These are phyloP conservation scores for Venustampulla echinocandica DNA, from an alignment of 495 filamentous ascomycete species.

Conservation along the genomic window DNA sequence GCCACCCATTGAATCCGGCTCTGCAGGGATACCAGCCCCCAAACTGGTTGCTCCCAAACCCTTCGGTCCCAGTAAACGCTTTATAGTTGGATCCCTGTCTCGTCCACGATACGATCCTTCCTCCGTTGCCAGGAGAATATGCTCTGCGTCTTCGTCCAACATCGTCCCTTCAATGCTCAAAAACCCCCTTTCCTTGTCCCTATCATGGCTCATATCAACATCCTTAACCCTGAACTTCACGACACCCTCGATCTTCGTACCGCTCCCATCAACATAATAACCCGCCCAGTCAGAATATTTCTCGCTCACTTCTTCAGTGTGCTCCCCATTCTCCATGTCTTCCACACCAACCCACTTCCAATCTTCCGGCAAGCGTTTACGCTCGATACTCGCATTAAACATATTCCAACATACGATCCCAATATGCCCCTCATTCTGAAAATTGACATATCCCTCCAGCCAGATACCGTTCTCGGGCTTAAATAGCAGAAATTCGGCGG, in stretches of 20 bases:
- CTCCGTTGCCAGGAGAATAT: conserved; percentile 15
- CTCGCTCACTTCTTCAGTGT: conserved; percentile 18
- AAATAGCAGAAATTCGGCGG: conserved; percentile 64
- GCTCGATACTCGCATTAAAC: conserved; percentile 64
- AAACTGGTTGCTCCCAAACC: conserved; percentile 22
- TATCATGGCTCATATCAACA: conserved; percentile 50
- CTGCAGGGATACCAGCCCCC: conserved; percentile 16
- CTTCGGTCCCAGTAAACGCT: conserved; percentile 15
- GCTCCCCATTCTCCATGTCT: conserved; percentile 11
- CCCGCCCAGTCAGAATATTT: conserved; percentile 24
- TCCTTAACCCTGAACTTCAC: conserved; percentile 55
- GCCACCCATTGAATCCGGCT: conserved; percentile 11
- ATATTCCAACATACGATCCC: conserved; percentile 65
- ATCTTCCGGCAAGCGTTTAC: conserved; percentile 51
- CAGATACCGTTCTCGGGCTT: conserved; percentile 47
- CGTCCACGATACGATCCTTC: too few species aligned
- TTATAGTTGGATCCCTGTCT: too few species aligned
- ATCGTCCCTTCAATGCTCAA: conserved; percentile 65
- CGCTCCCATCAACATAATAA: conserved; percentile 47
- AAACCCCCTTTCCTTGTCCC: conserved; percentile 51
- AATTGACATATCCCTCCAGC: conserved; percentile 59
- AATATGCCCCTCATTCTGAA: conserved; percentile 65
- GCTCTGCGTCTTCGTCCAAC: conserved; percentile 32
- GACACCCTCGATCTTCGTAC: conserved; percentile 51
- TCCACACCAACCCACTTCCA: conserved; percentile 55